Base-by-base conservation (phyloP, 306 rosid species). In the Arachis hypogaea region DNA sequence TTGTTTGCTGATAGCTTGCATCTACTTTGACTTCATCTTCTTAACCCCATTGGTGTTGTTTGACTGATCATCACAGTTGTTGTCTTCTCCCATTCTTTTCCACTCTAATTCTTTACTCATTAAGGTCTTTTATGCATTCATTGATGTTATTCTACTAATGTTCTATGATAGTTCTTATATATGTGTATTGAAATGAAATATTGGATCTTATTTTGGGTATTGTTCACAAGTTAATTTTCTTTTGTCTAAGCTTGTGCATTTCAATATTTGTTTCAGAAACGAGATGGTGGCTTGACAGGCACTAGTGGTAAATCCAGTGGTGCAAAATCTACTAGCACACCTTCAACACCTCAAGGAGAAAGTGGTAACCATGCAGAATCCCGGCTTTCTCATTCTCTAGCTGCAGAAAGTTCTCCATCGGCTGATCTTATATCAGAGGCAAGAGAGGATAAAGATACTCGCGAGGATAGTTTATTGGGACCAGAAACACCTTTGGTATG, bases 331-430 rank as follows among this genome's bases (percentile, higher is more conserved):
- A 60, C 80, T 41, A 89, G 96, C 80, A 85, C 89, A 45, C 97
- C 98, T 69, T 92, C 98, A 54, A 94, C 98, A 50, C 97, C 98
- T 77, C 97, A 86, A 80, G 90, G 89, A 63, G 97, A 89, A 85
- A 84, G 78, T 63, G 82, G 82, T 29, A 86, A 88, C 82, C 88
- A 84, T 61, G 57, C 81, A 54, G 98, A 89, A 59, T 79, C 92
- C 62, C 85, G 96, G 78, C 81, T 81, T 69, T 89, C 95, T 36
- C 88, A 83, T 84, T 89, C 97, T 75, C 75, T 82, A 73, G 88
- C 78, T 59, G 77, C 88, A 49, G 98, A 88, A 83, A 91, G 89
- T 85, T 89, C 92, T 84, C 90, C 89, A 52, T 84, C 90, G 65
- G 93, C 76, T 11, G 97, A 92, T 81, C 79, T 79, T 80, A 58